Percentiles rank a stretch among this genome's conserved stretches.
Conservation (phyloP, 2,329 filamentous ascomycete species). For the Akanthomyces muscarius region DNA sequence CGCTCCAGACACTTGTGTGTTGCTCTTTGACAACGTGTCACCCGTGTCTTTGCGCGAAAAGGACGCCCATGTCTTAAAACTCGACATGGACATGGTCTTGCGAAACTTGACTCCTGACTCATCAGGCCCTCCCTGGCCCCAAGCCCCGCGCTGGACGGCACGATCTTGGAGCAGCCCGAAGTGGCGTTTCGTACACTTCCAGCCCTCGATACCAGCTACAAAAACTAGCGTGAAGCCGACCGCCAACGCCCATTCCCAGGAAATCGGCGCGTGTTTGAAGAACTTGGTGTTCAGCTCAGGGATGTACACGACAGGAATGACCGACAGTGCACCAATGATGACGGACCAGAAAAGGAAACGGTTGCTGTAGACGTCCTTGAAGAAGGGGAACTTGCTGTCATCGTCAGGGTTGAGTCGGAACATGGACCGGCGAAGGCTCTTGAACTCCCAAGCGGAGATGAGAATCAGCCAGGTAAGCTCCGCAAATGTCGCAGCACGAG, state of each 20-base stretch:
- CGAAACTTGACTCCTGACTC: conserved; percentile 42
- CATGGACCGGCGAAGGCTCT: conserved; percentile 66
- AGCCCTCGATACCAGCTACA: conserved; percentile 63
- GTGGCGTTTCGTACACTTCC: conserved; percentile 65
- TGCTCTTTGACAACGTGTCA: conserved; percentile 27
- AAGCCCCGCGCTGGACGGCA: conserved; percentile 46
- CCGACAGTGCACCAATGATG: conserved; percentile 54
- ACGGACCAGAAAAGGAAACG: conserved; percentile 67
- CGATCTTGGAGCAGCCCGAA: conserved; percentile 50
- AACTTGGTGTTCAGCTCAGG: conserved; percentile 65
- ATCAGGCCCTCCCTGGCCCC: conserved; percentile 50
- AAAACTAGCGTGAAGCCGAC: conserved; percentile 61
- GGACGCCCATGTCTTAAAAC: conserved; percentile 45
- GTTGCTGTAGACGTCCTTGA: conserved; percentile 64
- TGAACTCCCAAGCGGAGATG: conserved; percentile 74
- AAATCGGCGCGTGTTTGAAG: conserved; percentile 68
- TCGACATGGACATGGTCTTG: conserved; percentile 49
- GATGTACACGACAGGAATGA: conserved; percentile 69
- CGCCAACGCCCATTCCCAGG: conserved; percentile 72
- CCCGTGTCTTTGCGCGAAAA: conserved; percentile 40
- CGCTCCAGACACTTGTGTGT: conserved; percentile 2
- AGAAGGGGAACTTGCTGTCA: conserved; percentile 48
- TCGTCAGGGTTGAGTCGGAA: conserved; percentile 60
- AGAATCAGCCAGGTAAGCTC: conserved; percentile 71
- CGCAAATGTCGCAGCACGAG: conserved; percentile 69